A percentile compares a stretch with the other conserved stretches of the same genome.
These are phyloP conservation scores for Ophiocordyceps australis DNA, from an alignment of 2,329 filamentous ascomycete species.

Conservation along the genomic window DNA sequence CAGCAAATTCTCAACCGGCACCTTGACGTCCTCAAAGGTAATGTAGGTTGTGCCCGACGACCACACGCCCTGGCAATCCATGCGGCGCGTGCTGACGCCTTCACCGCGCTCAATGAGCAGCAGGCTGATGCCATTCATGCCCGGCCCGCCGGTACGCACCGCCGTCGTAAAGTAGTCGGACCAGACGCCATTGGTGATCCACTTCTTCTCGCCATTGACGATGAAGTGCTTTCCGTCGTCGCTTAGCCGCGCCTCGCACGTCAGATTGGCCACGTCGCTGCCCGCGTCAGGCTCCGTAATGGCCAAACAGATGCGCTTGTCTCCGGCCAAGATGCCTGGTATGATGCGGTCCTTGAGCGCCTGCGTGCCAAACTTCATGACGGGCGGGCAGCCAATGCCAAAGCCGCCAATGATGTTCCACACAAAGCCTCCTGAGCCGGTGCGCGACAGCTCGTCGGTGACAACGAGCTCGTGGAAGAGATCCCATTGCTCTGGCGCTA, in stretches of 20 bases:
- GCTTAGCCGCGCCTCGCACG: constrained; percentile 84
- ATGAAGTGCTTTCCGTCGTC: constrained; percentile 98
- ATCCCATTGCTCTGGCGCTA: constrained; percentile 83
- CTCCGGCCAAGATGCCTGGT: constrained; percentile 71
- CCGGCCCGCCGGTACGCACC: constrained; percentile 70
- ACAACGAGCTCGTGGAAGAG: constrained; percentile 94
- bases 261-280: constrained; percentile 86
- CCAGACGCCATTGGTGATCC: constrained; percentile 98
- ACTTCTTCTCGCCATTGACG: constrained; percentile 99
- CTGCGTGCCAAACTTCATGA: constrained; percentile 85
- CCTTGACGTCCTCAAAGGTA: constrained; percentile 97
- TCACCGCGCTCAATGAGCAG: constrained; percentile 83
- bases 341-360: constrained; percentile 71
- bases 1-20: constrained; percentile 95
- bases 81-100: constrained; percentile 80
- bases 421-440: constrained; percentile 79
- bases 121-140: constrained; percentile 85
- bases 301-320: constrained; percentile 94
- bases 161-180: constrained; percentile 95
- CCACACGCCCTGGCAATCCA: constrained; percentile 99
- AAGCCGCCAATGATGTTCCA: constrained; percentile 97
- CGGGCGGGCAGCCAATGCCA: constrained; percentile 80
- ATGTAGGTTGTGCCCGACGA: constrained; percentile 90
- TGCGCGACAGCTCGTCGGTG: constrained; percentile 83
- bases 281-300: constrained; percentile 96